A percentile compares a stretch with the other conserved stretches of the same genome.
Evolutionary conservation across 768 basidiomycete species (phyloP).

Genomic region (Nevesoporus exiguus): DNA sequence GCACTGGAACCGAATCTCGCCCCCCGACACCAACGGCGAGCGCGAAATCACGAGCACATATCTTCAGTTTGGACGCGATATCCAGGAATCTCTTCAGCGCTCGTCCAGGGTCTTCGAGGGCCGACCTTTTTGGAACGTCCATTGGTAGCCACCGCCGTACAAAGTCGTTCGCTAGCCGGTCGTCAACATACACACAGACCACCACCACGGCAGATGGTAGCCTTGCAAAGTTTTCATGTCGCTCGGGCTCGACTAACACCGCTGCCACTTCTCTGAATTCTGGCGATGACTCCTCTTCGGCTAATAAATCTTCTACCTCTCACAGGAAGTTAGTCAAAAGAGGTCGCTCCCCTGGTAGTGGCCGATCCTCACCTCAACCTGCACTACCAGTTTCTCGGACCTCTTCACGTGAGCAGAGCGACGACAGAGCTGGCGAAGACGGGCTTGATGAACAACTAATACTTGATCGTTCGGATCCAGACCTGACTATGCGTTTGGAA

Average conservation of each 20-base stretch:
- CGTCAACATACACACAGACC: slow-evolving; percentile 70
- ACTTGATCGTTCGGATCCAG: slow-evolving; percentile 68
- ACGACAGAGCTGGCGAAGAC: slow-evolving; percentile 43
- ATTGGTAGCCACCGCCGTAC: slow-evolving; percentile 58
- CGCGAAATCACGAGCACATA: slow-evolving; percentile 71
- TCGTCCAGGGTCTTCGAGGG: slow-evolving; percentile 63
- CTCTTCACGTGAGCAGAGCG: slow-evolving; percentile 39
- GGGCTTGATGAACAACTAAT: slow-evolving; percentile 39
- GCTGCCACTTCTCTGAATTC: slow-evolving; percentile 60
- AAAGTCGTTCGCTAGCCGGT: slow-evolving; percentile 68
- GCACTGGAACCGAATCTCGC: slow-evolving; percentile 68
- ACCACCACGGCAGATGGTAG: slow-evolving; percentile 66
- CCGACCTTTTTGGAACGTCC: slow-evolving; percentile 74
- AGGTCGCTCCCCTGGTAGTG: slow-evolving; percentile 41
- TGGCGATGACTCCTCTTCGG: slow-evolving; percentile 58
- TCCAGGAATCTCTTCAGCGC: slow-evolving; percentile 83
- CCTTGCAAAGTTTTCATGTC: slow-evolving; percentile 66
- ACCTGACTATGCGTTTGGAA: slow-evolving; percentile 74
- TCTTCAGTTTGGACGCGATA: slow-evolving; percentile 86
- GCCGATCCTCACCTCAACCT: slow-evolving; percentile 35
- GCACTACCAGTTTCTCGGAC: slow-evolving; percentile 39
- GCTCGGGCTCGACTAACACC: slow-evolving; percentile 63
- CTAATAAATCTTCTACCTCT: slow-evolving; percentile 43
- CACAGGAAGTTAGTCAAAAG: slow-evolving; percentile 46
- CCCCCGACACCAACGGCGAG: slow-evolving; percentile 83